Conservation (phyloP, 768 basidiomycete genomes). For the Calocybe indica region DNA sequence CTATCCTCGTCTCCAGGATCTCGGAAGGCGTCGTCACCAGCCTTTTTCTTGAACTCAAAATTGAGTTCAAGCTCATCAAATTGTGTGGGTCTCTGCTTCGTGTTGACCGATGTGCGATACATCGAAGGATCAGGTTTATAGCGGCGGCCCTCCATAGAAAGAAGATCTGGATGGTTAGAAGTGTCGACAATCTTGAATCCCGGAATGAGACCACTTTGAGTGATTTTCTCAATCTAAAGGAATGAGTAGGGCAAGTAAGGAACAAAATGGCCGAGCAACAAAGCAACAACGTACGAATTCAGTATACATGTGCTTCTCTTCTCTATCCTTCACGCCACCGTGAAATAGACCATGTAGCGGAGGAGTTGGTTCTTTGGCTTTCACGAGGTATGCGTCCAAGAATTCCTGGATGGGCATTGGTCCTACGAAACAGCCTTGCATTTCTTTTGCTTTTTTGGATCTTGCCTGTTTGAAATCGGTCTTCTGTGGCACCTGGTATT, state of each 20-base stretch:
- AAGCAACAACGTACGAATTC: conserved; percentile 1
- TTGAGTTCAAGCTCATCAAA: conserved; percentile 3
- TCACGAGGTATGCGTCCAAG: conserved; percentile 1
- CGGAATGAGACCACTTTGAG: neutral
- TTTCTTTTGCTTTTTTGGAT: neutral
- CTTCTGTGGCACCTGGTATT: too few species aligned
- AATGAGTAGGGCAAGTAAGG: neutral
- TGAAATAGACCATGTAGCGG: neutral
- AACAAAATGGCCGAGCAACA: too few species aligned
- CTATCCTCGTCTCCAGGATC: conserved; percentile 1
- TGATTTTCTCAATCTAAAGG: neutral
- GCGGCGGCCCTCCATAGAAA: neutral
- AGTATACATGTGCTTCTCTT: conserved; percentile 4
- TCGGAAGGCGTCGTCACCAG: conserved; percentile 6
- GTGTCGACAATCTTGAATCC: conserved; percentile 6
- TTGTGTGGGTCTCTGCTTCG: neutral
- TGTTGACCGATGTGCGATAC: conserved; percentile 1
- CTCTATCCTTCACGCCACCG: neutral
- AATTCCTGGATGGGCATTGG: conserved; percentile 6
- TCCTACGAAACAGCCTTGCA: conserved; percentile 7
- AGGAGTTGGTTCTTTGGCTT: neutral
- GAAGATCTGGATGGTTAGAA: conserved; percentile 3
- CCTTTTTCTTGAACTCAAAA: conserved; percentile 11
- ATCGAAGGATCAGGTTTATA: conserved; percentile 2
- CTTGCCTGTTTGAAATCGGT: too few species aligned